Percentiles rank a stretch among this genome's conserved stretches.
phyloP scores from a whole-genome alignment of 129 eudicot species.

The Ambrosia trifida region DNA sequence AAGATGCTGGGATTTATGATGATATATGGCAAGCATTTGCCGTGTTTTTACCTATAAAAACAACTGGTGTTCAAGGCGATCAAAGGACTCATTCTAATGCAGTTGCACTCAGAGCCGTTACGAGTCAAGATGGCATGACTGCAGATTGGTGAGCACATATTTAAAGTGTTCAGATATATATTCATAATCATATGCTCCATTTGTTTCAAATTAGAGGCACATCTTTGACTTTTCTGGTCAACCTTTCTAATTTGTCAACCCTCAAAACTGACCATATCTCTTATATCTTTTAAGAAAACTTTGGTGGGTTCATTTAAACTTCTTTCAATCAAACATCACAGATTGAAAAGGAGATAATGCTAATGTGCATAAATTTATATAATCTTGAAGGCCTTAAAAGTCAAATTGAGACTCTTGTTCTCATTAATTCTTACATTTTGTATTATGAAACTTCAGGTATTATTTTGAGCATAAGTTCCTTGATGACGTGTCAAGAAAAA shows the following conservation, averaged over 20 bases:
- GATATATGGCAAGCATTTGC: constrained; percentile 98
- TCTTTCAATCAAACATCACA: too few species aligned
- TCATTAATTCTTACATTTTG: not conserved
- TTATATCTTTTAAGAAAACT: too few species aligned
- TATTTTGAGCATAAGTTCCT: constrained; percentile 79
- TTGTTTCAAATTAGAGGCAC: not conserved
- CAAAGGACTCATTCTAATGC: constrained; percentile 88
- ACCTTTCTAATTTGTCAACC: not conserved
- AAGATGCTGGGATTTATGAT: constrained; percentile 89
- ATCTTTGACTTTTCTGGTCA: constrained; percentile 17
- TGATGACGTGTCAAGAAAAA: constrained; percentile 71
- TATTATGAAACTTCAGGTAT: constrained; percentile 60
- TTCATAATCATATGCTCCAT: not conserved
- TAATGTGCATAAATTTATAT: too few species aligned
- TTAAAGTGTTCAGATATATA: not conserved
- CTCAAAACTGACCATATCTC: not conserved
- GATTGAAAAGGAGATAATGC: too few species aligned
- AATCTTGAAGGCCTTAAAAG: too few species aligned
- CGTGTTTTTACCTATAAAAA: constrained; percentile 64
- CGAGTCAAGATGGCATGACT: constrained; percentile 99
- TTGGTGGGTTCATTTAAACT: too few species aligned
- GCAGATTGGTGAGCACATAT: constrained; percentile 72
- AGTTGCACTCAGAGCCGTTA: constrained; percentile 87
- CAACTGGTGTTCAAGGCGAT: constrained; percentile 99
- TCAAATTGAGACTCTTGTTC: not conserved